Percentiles rank a stretch among this genome's conserved stretches.
phyloP scores from a whole-genome alignment of 495 filamentous ascomycete species.

The Bacidia rubella region DNA sequence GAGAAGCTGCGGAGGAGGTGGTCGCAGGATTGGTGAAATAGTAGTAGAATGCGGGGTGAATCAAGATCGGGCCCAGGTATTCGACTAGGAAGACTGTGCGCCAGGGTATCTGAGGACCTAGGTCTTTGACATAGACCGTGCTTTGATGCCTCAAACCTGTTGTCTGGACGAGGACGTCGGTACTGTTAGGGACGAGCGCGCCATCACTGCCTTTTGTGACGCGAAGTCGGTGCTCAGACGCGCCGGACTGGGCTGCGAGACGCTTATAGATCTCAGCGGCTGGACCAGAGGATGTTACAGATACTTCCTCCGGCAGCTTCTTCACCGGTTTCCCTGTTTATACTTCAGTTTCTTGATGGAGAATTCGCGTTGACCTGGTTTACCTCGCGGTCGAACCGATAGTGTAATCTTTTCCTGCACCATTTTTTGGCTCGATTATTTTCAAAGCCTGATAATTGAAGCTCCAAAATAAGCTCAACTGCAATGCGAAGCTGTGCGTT shows the following conservation, averaged over 20 bases:
- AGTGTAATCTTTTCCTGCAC: constrained; percentile 12
- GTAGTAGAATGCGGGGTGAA: constrained; percentile 61
- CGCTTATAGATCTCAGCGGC: constrained; percentile 48
- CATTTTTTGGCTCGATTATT: no score
- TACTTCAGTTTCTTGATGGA: neutral
- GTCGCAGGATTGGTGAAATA: neutral
- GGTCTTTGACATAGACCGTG: constrained; percentile 79
- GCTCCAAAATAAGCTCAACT: neutral
- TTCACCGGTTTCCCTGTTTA: constrained; percentile 50
- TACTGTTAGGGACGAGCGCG: constrained; percentile 52
- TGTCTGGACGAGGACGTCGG: constrained; percentile 47
- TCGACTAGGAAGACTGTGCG: constrained; percentile 79
- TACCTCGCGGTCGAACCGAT: constrained; percentile 17
- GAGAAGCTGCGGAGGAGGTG: constrained; percentile 26
- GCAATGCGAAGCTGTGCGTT: neutral
- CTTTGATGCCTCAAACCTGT: constrained; percentile 53
- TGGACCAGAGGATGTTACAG: constrained; percentile 44
- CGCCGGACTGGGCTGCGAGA: constrained; percentile 39
- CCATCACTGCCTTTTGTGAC: constrained; percentile 62
- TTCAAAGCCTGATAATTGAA: no score
- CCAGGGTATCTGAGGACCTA: constrained; percentile 70
- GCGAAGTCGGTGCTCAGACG: constrained; percentile 47
- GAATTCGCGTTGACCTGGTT: neutral
- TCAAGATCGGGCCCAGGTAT: constrained; percentile 86
- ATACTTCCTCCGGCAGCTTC: constrained; percentile 54